A percentile compares a stretch with the other conserved stretches of the same genome.
Evolutionary conservation across 352 stramenopile genomes (phyloP).

Genomic region (Phytophthora palmivora): DNA sequence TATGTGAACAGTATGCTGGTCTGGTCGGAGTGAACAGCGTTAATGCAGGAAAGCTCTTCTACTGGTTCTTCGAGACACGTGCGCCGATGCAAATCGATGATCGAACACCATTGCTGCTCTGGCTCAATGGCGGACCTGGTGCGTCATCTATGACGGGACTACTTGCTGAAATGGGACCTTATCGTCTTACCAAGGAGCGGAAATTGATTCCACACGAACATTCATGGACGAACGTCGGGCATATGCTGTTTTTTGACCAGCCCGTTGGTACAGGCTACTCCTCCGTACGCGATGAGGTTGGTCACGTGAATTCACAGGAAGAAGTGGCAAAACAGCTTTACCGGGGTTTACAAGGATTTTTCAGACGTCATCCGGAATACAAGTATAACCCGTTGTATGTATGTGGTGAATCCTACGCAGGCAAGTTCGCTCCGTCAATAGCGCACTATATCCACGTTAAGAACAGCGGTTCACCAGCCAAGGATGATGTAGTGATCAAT

Average conservation of each 20-base stretch:
- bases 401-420: conserved; percentile 95
- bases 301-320: conserved; percentile 75
- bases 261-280: conserved; percentile 84
- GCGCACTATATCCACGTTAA: conserved; percentile 93
- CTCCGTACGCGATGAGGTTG: conserved; percentile 69
- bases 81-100: conserved; percentile 46
- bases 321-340: conserved; percentile 91
- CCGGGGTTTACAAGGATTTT: conserved; percentile 92
- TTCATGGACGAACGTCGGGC: conserved; percentile 77
- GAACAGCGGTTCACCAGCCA: conserved; percentile 60
- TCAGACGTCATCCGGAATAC: conserved; percentile 87
- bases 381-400: conserved; percentile 64
- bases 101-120: conserved; percentile 74
- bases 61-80: conserved; percentile 89
- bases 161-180: conserved; percentile 82
- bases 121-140: conserved; percentile 83
- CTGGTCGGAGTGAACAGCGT: conserved; percentile 66
- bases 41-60: conserved; percentile 75
- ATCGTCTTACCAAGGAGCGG: conserved; percentile 69
- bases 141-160: conserved; percentile 84
- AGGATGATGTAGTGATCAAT: conserved; percentile 60
- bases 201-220: conserved; percentile 73
- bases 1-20: conserved; percentile 68
- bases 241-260: conserved; percentile 90
- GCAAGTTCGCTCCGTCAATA: conserved; percentile 97